Percentiles rank a stretch among this genome's conserved stretches.
Conservation (phyloP, 495 filamentous ascomycete genomes). For the Talaromyces liani region DNA sequence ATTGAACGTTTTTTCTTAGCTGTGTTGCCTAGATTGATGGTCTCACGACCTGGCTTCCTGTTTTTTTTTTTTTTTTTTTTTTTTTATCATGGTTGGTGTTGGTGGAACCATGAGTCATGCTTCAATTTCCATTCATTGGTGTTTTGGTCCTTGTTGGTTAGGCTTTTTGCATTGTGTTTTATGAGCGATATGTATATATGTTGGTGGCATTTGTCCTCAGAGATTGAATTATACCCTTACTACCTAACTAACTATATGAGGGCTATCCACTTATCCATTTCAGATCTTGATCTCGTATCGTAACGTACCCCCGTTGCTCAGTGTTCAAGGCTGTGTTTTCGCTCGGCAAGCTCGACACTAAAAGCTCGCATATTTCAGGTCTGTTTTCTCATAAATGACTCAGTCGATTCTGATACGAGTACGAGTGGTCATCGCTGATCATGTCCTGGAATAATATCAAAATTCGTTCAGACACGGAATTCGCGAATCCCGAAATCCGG, state of each 20-base stretch:
- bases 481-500: not conserved
- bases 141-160: not conserved
- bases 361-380: too few relatives aligned
- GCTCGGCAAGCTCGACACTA: too few relatives aligned
- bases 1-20: constrained; percentile 28
- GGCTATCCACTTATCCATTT: too few relatives aligned
- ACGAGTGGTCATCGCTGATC: not conserved
- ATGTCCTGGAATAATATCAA: not conserved
- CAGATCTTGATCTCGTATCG: not conserved
- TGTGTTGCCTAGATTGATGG: not conserved
- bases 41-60: not conserved
- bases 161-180: not conserved
- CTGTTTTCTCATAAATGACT: too few relatives aligned
- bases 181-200: not conserved
- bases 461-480: not conserved
- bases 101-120: not conserved
- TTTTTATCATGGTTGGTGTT: not conserved
- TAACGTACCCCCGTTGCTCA: not conserved
- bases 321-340: too few relatives aligned
- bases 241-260: too few relatives aligned
- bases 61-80: not conserved
- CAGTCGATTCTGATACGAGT: not conserved
- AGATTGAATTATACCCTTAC: not conserved
- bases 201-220: not conserved
- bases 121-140: not conserved